Conservation (phyloP, 2,329 filamentous ascomycete genomes). For the Onygenales sp. region DNA sequence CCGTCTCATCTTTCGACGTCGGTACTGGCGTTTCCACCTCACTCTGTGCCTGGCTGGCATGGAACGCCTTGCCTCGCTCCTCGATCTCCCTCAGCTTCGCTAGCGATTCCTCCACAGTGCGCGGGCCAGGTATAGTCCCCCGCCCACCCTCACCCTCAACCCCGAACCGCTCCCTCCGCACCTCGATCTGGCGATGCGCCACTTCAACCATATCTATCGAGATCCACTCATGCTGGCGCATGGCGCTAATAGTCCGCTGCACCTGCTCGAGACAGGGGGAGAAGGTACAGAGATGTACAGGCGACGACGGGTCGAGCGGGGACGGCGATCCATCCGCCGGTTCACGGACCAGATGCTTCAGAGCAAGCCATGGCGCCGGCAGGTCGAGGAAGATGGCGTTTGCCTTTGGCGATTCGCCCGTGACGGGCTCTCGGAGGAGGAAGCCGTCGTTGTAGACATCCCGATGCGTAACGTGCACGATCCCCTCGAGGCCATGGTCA, state of each 20-base stretch:
- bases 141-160: slow-evolving; percentile 59
- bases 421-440: slow-evolving; percentile 24
- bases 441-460: slow-evolving; percentile 43
- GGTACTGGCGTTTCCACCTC: slow-evolving; percentile 14
- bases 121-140: slow-evolving; percentile 56
- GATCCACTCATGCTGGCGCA: slow-evolving; percentile 77
- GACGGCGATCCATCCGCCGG: slow-evolving; percentile 27
- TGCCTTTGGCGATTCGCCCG: slow-evolving; percentile 32
- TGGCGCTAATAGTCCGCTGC: slow-evolving; percentile 67
- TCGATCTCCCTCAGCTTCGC: slow-evolving; percentile 64
- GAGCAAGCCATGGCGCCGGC: slow-evolving; percentile 41
- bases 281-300: slow-evolving; percentile 82
- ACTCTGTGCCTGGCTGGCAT: slow-evolving; percentile 30
- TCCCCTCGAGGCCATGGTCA: slow-evolving; percentile 33
- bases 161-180: slow-evolving; percentile 71
- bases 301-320: slow-evolving; percentile 59
- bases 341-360: slow-evolving; percentile 37
- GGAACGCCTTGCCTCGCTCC: slow-evolving; percentile 56
- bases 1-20: slow-evolving; percentile 12
- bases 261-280: slow-evolving; percentile 97
- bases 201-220: slow-evolving; percentile 93
- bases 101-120: slow-evolving; percentile 69
- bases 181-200: slow-evolving; percentile 66
- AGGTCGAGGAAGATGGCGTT: slow-evolving; percentile 42
- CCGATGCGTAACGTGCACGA: slow-evolving; percentile 38